Evolutionary conservation across 176 grass and related monocot species (phyloP).

Genomic region (Carex scoparia): DNA sequence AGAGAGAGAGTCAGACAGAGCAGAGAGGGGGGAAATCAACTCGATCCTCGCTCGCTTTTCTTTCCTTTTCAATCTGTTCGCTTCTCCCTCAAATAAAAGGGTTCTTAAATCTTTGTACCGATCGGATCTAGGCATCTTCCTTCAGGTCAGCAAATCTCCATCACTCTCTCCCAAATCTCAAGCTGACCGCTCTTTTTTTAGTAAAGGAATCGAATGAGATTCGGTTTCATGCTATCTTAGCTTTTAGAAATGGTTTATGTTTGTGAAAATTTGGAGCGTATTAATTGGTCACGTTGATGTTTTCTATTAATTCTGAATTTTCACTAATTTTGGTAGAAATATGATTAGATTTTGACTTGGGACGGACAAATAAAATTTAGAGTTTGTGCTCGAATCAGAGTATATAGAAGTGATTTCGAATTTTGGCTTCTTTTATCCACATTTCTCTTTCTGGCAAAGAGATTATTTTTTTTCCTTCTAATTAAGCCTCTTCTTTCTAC

Average conservation of each 20-base stretch:
- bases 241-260: background rate
- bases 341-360: background rate
- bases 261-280: background rate
- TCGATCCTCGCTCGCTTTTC: background rate
- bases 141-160: slow-evolving; percentile 21
- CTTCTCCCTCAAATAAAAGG: slow-evolving; percentile 23
- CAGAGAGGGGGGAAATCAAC: background rate
- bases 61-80: background rate
- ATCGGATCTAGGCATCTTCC: slow-evolving; percentile 7
- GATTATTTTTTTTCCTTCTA: slow-evolving; percentile 5
- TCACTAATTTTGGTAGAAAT: background rate
- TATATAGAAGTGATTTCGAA: background rate
- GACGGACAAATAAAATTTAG: background rate
- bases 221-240: background rate
- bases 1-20: no score
- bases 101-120: background rate
- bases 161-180: background rate
- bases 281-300: background rate
- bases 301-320: background rate
- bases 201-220: background rate
- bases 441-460: slow-evolving; percentile 1
- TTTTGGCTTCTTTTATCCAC: background rate
- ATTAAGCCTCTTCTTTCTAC: background rate
- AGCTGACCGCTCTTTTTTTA: background rate
- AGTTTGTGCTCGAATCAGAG: background rate